Base-by-base conservation (phyloP, 2,329 filamentous ascomycete species). In the Gnomoniopsis sp. region DNA sequence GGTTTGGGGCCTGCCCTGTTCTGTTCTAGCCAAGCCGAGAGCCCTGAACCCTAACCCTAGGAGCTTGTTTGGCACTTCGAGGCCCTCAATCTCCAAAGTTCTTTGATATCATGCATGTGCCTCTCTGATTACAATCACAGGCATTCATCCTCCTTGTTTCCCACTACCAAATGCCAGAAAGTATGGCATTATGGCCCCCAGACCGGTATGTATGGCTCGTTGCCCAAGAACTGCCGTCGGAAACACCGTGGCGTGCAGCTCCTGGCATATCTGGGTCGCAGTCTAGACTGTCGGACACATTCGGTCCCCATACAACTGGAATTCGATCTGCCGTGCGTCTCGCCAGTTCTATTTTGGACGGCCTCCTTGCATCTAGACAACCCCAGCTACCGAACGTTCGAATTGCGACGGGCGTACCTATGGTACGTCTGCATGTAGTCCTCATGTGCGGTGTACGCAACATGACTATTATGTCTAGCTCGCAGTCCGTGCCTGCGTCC, bases 251-350 rank as follows among this genome's bases (percentile, higher is more conserved):
- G 43, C 19, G 23, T 15, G 48, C 53, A 11, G 33, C 12, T 23
- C 26, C 23, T 23, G 11, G 11, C n/a, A 44, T 11, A 15, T 19
- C 7, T 6, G n/a, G 14, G 12, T 15, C 38, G 14, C 4, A 22
- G 43, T 22, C 43, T 19, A 21, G 15, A 46, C 43, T 46, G 43
- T 46, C 26, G 14, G 43, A 30, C 19, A 41, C 41, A 21, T 41
- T 23, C 10, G 43, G 26, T 30, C 4, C 26, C 26, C 26, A 30
- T 8, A 30, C 26, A 4, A 22, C 44, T 41, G 53, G 44, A 55
- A 55, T 55, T 15, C 7, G 53, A 55, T 55, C 44, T 55, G 44
- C 53, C 46, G 53, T 49, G 53, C 53, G 21, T 55, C 53, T 55
- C 53, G 53, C 48, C 46, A 46, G 15, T 49, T 55, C 53, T 55